Evolutionary conservation across 306 rosid species (phyloP).

Genomic region (Castanea mollissima): DNA sequence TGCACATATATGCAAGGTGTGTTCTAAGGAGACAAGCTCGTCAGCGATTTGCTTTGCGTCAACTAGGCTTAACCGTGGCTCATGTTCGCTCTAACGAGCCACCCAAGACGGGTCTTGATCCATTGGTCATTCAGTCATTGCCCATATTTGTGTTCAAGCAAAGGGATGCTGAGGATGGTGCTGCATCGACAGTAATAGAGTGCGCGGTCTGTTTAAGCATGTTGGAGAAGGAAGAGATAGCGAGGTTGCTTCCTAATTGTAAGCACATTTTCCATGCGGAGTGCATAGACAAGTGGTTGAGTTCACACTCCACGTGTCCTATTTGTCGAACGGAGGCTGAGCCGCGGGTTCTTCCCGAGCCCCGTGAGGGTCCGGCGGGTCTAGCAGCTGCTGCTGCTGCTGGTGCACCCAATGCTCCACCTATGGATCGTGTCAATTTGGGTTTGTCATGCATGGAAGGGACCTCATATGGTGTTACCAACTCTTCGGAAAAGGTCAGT

Average conservation of each 20-base stretch:
- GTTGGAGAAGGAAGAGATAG: slow-evolving; percentile 43
- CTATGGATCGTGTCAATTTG: slow-evolving; percentile 1
- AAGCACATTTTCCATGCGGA: slow-evolving; percentile 53
- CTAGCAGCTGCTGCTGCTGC: neutral
- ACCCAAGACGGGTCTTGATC: slow-evolving; percentile 44
- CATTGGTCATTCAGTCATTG: slow-evolving; percentile 34
- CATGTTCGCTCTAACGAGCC: slow-evolving; percentile 25
- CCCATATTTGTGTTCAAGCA: slow-evolving; percentile 40
- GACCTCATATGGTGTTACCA: slow-evolving; percentile 20
- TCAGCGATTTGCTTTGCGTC: slow-evolving; percentile 47
- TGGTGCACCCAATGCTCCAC: slow-evolving; percentile 24
- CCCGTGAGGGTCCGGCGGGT: slow-evolving; percentile 42
- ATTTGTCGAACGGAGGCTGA: slow-evolving; percentile 52
- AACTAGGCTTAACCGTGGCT: slow-evolving; percentile 39
- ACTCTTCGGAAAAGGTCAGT: slow-evolving; percentile 21
- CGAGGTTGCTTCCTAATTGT: slow-evolving; percentile 54
- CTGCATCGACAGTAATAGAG: slow-evolving; percentile 1
- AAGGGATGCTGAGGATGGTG: neutral
- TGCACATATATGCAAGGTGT: slow-evolving; percentile 71
- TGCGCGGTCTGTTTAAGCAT: slow-evolving; percentile 59
- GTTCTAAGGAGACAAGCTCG: slow-evolving; percentile 63
- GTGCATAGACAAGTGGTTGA: slow-evolving; percentile 65
- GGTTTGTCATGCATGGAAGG: slow-evolving; percentile 26
- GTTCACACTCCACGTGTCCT: slow-evolving; percentile 52
- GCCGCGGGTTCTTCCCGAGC: slow-evolving; percentile 33